Evolutionary conservation across 1,139 yeast species (phyloP), one percentile per base, ranked within the genome.

Genomic region (Diutina scorzettiae): DNA sequence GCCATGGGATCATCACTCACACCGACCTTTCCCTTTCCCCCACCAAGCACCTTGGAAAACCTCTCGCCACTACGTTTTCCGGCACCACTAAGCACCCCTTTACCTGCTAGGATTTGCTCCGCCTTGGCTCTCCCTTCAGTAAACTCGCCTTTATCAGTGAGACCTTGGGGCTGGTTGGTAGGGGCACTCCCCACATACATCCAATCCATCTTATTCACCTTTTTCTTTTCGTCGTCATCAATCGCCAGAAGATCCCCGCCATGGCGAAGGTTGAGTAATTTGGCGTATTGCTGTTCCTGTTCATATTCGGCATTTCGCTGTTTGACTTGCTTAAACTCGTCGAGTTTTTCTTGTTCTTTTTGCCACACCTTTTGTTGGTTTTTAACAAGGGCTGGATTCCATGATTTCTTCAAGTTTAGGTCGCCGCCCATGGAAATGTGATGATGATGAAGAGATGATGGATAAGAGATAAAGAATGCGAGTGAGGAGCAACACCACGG

Each of bases 331-430:
- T 76, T 74, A 44, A 81, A 73, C 54, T 86, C 95, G 25, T 75
- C 74, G 8, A 86, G 63, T 19, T 84, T 79, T 42, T 80, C 81
- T 53, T 86, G 89, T 55, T 91, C 97, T 45, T 69, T 71, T 51
- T 78, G 71, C 94, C 95, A 83, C 28, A 89, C 91, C 55, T 80
- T 82, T 51, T 79, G 81, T 60, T 82, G 89, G 66, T 91, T 91
- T 60, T 83, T 83, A 52, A 83, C 66, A 42, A 85, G 67, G 36
- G 84, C 89, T 3, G 97, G 96, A 58, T 89, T 87, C 97, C 97
- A 91, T 46, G 97, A 89, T 59, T 91, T 91, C 61, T 89, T 82
- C 45, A 87, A 61, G 57, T 89, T 89, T 49, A 89, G 67, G 59
- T 89, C 95, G 6, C 93, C 87, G 1, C 93, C 85, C 73, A 68